Conservation (phyloP, 495 filamentous ascomycete species). For the Podospora comata region DNA sequence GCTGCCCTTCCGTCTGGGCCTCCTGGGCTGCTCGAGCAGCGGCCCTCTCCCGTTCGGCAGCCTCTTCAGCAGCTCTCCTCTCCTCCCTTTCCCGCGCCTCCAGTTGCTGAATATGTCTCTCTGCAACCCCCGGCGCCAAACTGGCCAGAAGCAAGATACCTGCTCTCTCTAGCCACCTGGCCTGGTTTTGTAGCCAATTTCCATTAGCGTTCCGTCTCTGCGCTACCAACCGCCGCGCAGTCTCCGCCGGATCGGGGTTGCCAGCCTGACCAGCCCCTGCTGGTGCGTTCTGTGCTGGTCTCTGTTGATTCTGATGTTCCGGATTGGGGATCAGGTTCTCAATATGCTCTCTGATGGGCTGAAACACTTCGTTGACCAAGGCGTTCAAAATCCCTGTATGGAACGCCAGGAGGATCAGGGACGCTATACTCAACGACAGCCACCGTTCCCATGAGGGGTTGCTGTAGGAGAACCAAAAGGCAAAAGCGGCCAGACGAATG, state of each 20-base stretch:
- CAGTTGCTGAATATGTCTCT: constrained; percentile 71
- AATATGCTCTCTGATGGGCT: constrained; percentile 65
- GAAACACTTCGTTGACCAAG: constrained; percentile 54
- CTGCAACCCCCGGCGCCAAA: constrained; percentile 79
- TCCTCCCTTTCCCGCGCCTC: constrained; percentile 58
- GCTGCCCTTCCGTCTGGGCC: neutral
- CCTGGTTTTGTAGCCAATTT: constrained; percentile 53
- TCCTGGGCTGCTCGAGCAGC: constrained; percentile 8
- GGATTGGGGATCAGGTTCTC: constrained; percentile 59
- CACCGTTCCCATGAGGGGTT: constrained; percentile 66
- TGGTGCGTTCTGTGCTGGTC: constrained; percentile 19
- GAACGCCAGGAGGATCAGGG: constrained; percentile 56
- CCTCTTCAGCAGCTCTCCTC: constrained; percentile 46
- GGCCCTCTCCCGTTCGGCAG: constrained; percentile 15
- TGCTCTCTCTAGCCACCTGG: constrained; percentile 67
- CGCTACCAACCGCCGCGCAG: constrained; percentile 54
- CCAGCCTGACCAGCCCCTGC: constrained; percentile 6
- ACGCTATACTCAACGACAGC: constrained; percentile 55
- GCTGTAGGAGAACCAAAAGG: constrained; percentile 75
- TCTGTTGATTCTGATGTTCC: constrained; percentile 21
- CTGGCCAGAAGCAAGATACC: constrained; percentile 81
- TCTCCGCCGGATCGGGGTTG: constrained; percentile 42
- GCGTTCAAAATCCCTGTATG: constrained; percentile 63
- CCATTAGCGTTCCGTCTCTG: constrained; percentile 47
- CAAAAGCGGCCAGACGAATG: constrained; percentile 69